These are phyloP conservation scores for Chrysopogon serrulatus DNA, from an alignment of 176 grass and related monocot genomes.

Conservation along the genomic window DNA sequence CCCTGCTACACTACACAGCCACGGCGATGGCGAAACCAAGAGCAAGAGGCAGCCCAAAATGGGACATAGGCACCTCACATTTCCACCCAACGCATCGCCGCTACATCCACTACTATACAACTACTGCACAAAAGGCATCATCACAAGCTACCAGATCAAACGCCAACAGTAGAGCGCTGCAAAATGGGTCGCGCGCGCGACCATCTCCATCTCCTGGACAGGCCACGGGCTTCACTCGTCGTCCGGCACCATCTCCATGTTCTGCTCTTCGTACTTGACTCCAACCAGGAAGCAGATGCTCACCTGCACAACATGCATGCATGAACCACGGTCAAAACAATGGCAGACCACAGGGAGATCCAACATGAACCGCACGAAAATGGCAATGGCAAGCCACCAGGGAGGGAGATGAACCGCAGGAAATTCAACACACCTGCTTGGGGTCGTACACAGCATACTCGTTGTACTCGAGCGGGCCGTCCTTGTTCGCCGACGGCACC, in stretches of 20 bases:
- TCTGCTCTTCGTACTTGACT: constrained; percentile 81
- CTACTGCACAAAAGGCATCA: background rate
- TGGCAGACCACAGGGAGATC: too few species aligned
- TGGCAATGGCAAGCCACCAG: background rate
- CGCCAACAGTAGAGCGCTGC: background rate
- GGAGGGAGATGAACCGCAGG: background rate
- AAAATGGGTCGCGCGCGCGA: background rate
- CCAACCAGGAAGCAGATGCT: constrained; percentile 75
- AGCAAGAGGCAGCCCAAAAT: background rate
- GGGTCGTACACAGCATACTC: constrained; percentile 80
- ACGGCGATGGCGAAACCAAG: background rate
- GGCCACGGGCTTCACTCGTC: constrained; percentile 17
- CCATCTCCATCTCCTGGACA: background rate
- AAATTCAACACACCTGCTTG: constrained; percentile 41
- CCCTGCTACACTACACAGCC: background rate
- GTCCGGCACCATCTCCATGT: constrained; percentile 48
- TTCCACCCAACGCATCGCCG: background rate
- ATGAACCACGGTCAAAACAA: background rate
- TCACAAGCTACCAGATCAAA: background rate
- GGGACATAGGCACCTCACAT: background rate
- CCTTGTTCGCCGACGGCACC: constrained; percentile 52
- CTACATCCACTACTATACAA: background rate
- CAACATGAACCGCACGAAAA: background rate
- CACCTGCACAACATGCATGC: constrained; percentile 39
- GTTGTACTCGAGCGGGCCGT: constrained; percentile 71